Percentiles rank a stretch among this genome's conserved stretches.
These are phyloP conservation scores for Cardamine chenopodiifolia DNA, from an alignment of 345 rosid species.

Conservation along the genomic window DNA sequence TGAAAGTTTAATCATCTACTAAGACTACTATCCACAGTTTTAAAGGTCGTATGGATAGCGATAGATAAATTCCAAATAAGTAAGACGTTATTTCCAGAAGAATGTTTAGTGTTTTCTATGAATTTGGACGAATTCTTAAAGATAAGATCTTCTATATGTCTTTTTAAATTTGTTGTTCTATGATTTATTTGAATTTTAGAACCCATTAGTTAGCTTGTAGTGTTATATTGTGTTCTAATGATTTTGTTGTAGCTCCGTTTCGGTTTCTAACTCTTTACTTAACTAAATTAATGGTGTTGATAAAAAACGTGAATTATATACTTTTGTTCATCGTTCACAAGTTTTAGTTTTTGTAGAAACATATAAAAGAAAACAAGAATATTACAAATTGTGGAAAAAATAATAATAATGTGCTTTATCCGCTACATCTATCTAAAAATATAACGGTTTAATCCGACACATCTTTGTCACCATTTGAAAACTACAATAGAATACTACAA, in stretches of 20 bases:
- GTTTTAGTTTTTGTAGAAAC: not conserved
- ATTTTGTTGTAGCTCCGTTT: not conserved
- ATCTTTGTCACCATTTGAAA: not conserved
- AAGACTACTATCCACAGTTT: not conserved
- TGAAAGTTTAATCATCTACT: not conserved
- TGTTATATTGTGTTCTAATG: not conserved
- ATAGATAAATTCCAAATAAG: too few species aligned
- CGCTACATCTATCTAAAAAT: not conserved
- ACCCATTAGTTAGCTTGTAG: not conserved
- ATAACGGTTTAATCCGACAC: not conserved
- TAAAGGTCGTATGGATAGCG: too few species aligned
- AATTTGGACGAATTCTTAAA: too few species aligned
- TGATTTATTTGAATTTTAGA: not conserved
- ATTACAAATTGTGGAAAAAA: not conserved
- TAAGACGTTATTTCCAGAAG: not conserved
- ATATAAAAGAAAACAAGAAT: too few species aligned
- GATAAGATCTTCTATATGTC: not conserved
- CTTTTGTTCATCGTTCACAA: not conserved
- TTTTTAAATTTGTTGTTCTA: not conserved
- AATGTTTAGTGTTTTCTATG: not conserved
- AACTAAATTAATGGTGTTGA: not conserved
- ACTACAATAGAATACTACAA: not conserved
- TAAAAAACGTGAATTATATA: not conserved
- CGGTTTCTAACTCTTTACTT: not conserved
- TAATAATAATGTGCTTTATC: not conserved